Evolutionary conservation across 139 green algal species (phyloP).

Genomic region (Micractinium conductrix): DNA sequence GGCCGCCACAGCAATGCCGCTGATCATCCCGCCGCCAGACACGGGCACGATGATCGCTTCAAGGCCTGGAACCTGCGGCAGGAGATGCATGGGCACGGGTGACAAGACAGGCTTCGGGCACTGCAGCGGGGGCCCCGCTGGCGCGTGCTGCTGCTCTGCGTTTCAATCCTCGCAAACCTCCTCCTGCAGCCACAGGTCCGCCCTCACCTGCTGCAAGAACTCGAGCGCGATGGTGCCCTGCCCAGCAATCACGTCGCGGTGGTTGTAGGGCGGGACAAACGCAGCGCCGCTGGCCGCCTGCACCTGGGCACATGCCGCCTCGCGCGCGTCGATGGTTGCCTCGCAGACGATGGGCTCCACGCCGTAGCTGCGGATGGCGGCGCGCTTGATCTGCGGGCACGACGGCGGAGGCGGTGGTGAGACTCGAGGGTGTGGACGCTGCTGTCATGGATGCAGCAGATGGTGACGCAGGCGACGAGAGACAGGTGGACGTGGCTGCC

Average conservation of each 20-base stretch:
- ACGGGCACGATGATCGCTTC: slow-evolving; percentile 84
- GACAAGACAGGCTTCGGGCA: not conserved
- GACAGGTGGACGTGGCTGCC: no score
- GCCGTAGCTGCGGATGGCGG: slow-evolving; percentile 67
- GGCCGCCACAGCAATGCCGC: slow-evolving; percentile 75
- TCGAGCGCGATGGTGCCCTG: slow-evolving; percentile 89
- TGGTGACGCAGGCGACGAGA: no score
- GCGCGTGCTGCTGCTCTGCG: not conserved
- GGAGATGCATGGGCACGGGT: not conserved
- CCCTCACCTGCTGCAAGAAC: slow-evolving; percentile 79
- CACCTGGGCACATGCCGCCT: slow-evolving; percentile 55
- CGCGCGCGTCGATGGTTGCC: slow-evolving; percentile 68
- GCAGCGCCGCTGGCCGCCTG: slow-evolving; percentile 61
- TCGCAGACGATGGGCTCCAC: slow-evolving; percentile 67
- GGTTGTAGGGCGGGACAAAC: slow-evolving; percentile 85
- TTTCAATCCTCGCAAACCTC: not conserved
- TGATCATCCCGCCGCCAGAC: slow-evolving; percentile 83
- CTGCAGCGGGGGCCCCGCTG: not conserved
- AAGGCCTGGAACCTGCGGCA: slow-evolving; percentile 57
- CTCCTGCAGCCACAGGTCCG: not conserved
- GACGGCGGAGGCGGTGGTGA: slow-evolving; percentile 77
- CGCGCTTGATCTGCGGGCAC: slow-evolving; percentile 75
- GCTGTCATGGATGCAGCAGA: no score
- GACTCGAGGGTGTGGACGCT: no score
- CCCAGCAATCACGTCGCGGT: slow-evolving; percentile 69